Percentiles rank a stretch among this genome's conserved stretches.
Conservation (phyloP, 140 eudicot species). For the Ambrosia hybrid region DNA sequence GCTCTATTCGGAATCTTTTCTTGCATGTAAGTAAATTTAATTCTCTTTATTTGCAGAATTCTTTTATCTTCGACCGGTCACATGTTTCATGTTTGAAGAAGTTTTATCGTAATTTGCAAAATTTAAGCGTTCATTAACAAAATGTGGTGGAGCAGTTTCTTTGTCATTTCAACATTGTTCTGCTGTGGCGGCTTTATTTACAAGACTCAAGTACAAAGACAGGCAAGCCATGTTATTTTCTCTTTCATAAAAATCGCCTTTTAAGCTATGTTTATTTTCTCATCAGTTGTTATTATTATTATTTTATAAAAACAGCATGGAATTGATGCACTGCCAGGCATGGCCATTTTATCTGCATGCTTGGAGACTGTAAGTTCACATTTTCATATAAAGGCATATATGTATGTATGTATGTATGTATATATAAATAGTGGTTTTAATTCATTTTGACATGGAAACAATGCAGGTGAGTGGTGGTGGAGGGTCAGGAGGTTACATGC, state of each 20-base stretch:
- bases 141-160: conserved; percentile 52
- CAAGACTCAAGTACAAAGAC: conserved; percentile 64
- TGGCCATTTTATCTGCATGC: conserved; percentile 81
- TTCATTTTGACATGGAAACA: neutral
- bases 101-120: neutral
- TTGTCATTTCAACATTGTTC: conserved; percentile 51
- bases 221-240: conserved; percentile 39
- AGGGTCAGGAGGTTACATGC: conserved; percentile 39
- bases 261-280: neutral
- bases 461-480: conserved; percentile 58
- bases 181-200: conserved; percentile 86
- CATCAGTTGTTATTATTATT: neutral
- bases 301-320: conserved; percentile 64
- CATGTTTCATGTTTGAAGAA: neutral
- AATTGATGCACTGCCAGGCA: conserved; percentile 91
- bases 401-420: neutral
- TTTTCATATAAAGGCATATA: conserved; percentile 1
- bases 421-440: too few relatives aligned
- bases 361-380: conserved; percentile 73
- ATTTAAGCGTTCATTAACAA: conserved; percentile 17
- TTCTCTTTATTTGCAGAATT: conserved; percentile 4
- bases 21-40: conserved; percentile 53
- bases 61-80: neutral
- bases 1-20: conserved; percentile 71
- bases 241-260: conserved; percentile 9